A percentile compares a stretch with the other conserved stretches of the same genome.
Evolutionary conservation across 1,139 yeast genomes (phyloP).

Genomic region (Candida frijolesensis): DNA sequence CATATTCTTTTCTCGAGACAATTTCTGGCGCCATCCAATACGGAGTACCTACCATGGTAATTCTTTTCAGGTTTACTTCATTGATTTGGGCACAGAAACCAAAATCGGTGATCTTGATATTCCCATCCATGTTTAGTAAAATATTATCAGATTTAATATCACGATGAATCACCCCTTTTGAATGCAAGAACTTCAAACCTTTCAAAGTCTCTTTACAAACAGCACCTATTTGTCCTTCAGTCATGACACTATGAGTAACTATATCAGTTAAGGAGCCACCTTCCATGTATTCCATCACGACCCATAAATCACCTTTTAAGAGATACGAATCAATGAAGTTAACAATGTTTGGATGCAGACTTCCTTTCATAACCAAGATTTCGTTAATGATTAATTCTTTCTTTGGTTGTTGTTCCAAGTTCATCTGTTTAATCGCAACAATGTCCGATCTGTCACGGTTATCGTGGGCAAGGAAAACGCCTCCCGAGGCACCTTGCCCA

Average conservation of each 20-base stretch:
- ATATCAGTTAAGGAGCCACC: constrained; percentile 97
- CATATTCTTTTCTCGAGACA: constrained; percentile 90
- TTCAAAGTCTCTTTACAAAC: constrained; percentile 88
- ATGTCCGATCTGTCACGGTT: constrained; percentile 51
- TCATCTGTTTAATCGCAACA: constrained; percentile 97
- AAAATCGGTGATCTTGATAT: constrained; percentile 86
- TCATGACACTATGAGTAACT: constrained; percentile 92
- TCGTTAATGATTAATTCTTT: constrained; percentile 93
- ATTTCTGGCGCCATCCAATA: constrained; percentile 99
- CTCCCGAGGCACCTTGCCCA: constrained; percentile 99
- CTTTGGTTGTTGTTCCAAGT: constrained; percentile 89
- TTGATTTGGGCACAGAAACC: constrained; percentile 96
- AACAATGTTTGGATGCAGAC: constrained; percentile 88
- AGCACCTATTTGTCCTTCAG: constrained; percentile 97
- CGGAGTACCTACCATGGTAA: constrained; percentile 99
- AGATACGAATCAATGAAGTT: constrained; percentile 87
- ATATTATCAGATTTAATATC: constrained; percentile 96
- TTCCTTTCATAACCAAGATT: constrained; percentile 90
- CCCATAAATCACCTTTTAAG: constrained; percentile 82
- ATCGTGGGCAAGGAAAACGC: constrained; percentile 90
- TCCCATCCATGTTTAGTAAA: constrained; percentile 77
- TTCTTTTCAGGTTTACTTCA: constrained; percentile 81
- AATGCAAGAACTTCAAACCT: constrained; percentile 85
- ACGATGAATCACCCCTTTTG: constrained; percentile 93
- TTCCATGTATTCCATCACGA: constrained; percentile 97